These are phyloP conservation scores for Gossypium davidsonii DNA, from an alignment of 441 rosid genomes.

Conservation along the genomic window DNA sequence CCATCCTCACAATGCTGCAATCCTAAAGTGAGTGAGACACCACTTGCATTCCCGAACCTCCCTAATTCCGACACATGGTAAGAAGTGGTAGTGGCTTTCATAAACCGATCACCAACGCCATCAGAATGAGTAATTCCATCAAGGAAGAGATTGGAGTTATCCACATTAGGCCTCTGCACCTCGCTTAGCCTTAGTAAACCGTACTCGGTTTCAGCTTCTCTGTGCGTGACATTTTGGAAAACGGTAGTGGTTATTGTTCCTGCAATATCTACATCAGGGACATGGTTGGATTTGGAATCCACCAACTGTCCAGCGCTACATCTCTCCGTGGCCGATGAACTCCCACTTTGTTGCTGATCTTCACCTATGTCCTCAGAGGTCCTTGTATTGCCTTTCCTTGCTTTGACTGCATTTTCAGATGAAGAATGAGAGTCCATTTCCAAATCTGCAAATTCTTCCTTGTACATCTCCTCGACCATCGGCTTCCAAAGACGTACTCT, in stretches of 20 bases:
- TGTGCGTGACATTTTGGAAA: constrained; percentile 22
- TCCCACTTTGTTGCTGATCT: constrained; percentile 48
- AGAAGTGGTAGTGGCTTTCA: constrained; percentile 48
- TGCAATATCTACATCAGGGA: constrained; percentile 32
- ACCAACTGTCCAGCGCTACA: constrained; percentile 28
- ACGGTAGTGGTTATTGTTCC: constrained; percentile 25
- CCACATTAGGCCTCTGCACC: constrained; percentile 34
- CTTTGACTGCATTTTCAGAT: constrained; percentile 52
- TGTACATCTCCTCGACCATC: constrained; percentile 95
- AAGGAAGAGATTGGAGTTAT: constrained; percentile 35
- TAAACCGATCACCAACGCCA: constrained; percentile 33
- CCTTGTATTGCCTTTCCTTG: constrained; percentile 24
- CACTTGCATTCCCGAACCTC: constrained; percentile 52
- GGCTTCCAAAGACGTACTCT: constrained; percentile 96
- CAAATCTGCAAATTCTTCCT: constrained; percentile 68
- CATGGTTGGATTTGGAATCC: constrained; percentile 31
- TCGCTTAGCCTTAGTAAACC: constrained; percentile 35
- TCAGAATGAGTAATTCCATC: constrained; percentile 29
- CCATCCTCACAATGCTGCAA: constrained; percentile 71
- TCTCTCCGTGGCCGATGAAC: constrained; percentile 36
- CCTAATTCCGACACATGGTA: constrained; percentile 61
- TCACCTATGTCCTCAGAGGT: constrained; percentile 38
- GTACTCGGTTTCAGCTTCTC: constrained; percentile 28
- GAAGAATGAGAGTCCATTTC: constrained; percentile 74
- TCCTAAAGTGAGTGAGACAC: constrained; percentile 70